phyloP scores from a whole-genome alignment of 2,329 filamentous ascomycete genomes.

The Phialocephala sp. region DNA sequence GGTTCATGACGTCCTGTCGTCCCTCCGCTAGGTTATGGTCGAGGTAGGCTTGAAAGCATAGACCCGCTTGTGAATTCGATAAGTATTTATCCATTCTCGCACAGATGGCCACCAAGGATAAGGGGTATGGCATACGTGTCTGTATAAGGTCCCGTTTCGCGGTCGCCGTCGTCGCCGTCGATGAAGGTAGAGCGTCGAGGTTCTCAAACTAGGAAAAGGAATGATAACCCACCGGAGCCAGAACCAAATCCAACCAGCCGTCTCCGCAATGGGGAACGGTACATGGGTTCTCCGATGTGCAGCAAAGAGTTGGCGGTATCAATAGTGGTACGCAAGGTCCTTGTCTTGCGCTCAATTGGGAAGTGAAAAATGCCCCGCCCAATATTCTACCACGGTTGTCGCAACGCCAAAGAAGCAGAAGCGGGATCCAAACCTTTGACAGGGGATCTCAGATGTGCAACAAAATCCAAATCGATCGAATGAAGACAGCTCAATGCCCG shows the following conservation, averaged over 20 bases:
- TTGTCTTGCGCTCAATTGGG: slow-evolving; percentile 15
- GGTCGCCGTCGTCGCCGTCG: slow-evolving; percentile 1
- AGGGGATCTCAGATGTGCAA: slow-evolving; percentile 20
- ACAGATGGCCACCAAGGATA: background rate
- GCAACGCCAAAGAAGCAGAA: slow-evolving; percentile 21
- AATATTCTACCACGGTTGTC: slow-evolving; percentile 13
- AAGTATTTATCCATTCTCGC: background rate
- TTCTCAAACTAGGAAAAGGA: background rate
- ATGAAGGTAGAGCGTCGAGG: background rate
- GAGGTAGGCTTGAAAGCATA: background rate
- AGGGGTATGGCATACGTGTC: background rate
- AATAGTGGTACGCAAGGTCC: background rate
- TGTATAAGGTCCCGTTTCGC: background rate
- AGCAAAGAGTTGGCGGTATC: background rate
- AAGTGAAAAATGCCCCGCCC: slow-evolving; percentile 2
- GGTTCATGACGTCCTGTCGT: background rate
- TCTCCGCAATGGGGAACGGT: background rate
- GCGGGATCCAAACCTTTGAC: slow-evolving; percentile 11
- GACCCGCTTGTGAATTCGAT: background rate
- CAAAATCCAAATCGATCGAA: slow-evolving; percentile 4
- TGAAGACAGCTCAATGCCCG: background rate
- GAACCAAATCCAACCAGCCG: background rate
- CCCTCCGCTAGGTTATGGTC: background rate
- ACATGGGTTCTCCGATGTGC: slow-evolving; percentile 10
- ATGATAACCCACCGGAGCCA: background rate